Evolutionary conservation across 2,329 filamentous ascomycete species (phyloP).

Genomic region (Lasiodiplodia citricola): DNA sequence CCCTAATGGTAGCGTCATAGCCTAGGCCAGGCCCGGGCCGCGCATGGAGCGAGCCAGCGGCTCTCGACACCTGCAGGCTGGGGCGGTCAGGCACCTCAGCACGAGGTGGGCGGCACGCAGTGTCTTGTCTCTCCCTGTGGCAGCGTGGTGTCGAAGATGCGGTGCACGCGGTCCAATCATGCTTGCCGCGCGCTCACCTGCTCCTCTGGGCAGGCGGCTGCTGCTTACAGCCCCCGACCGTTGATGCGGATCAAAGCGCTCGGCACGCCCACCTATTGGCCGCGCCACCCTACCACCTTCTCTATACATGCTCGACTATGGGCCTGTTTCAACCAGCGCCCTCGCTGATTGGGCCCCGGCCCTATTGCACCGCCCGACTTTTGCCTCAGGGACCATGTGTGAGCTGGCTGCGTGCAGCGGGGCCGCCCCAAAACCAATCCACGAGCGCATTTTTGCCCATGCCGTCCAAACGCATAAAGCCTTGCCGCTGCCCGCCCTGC

Average conservation of each 20-base stretch:
- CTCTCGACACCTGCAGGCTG: background rate
- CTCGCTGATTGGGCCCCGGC: background rate
- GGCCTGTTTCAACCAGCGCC: constrained; percentile 11
- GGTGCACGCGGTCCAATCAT: constrained; percentile 19
- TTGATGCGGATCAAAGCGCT: constrained; percentile 9
- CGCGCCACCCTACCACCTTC: background rate
- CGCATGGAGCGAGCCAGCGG: background rate
- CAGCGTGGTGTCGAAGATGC: background rate
- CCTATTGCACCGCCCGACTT: background rate
- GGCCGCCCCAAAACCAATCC: constrained; percentile 6
- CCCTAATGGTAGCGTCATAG: constrained; percentile 11
- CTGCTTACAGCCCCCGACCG: background rate
- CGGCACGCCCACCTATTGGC: constrained; percentile 5
- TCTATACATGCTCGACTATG: constrained; percentile 5
- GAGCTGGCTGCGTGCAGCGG: background rate
- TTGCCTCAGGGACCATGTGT: constrained; percentile 16
- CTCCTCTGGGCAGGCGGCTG: constrained; percentile 1
- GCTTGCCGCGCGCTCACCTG: constrained; percentile 21
- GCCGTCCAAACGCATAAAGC: background rate
- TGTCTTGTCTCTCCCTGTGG: constrained; percentile 7
- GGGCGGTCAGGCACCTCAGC: background rate
- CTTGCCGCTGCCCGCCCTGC: background rate
- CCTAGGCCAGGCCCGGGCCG: constrained; percentile 1
- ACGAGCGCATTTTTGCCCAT: background rate
- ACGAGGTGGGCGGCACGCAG: background rate